These are phyloP conservation scores for Trifolium fragiferum DNA, from an alignment of 306 rosid genomes.

Conservation along the genomic window DNA sequence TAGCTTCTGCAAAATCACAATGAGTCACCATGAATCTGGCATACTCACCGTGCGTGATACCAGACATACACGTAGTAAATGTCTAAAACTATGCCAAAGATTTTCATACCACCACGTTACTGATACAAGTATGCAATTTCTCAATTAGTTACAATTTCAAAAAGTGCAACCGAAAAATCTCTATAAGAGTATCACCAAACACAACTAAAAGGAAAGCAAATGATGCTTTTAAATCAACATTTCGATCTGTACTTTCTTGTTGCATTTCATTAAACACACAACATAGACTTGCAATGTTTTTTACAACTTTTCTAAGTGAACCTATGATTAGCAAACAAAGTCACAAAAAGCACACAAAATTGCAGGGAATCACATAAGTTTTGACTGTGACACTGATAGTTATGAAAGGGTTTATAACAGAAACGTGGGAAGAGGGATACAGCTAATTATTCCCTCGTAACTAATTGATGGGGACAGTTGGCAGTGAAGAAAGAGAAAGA, in stretches of 20 bases:
- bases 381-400: not conserved
- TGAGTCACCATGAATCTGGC: too few relatives aligned
- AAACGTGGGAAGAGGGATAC: too few relatives aligned
- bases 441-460: too few relatives aligned
- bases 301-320: slow-evolving; percentile 7
- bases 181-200: not conserved
- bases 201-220: slow-evolving; percentile 13
- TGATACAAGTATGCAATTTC: slow-evolving; percentile 4
- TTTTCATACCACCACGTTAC: slow-evolving; percentile 20
- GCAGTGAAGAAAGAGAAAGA: too few relatives aligned
- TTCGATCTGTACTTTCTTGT: not conserved
- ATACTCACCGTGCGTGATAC: too few relatives aligned
- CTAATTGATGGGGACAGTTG: too few relatives aligned
- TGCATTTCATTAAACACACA: slow-evolving; percentile 20
- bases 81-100: not conserved
- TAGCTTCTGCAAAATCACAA: too few relatives aligned
- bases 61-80: too few relatives aligned
- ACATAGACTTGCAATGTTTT: not conserved
- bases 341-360: not conserved
- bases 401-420: too few relatives aligned
- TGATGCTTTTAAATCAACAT: slow-evolving; percentile 18
- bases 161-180: too few relatives aligned
- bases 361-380: not conserved
- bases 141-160: not conserved
- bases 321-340: slow-evolving; percentile 24